A percentile compares a stretch with the other conserved stretches of the same genome.
Conservation (phyloP, 345 rosid species). For the Gynandropsis gynandra region DNA sequence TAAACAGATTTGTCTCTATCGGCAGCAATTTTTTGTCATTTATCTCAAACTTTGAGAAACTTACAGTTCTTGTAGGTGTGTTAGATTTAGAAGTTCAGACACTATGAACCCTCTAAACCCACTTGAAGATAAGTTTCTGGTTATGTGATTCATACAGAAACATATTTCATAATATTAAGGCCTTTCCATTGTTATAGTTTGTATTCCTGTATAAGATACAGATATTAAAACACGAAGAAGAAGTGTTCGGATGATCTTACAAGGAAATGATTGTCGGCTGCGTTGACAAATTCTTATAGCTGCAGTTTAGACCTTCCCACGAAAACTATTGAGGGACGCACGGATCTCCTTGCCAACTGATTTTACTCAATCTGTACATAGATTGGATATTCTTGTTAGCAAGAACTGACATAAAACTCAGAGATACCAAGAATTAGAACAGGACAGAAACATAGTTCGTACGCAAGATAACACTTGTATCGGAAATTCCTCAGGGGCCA, state of each 20-base stretch:
- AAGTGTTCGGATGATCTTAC: conserved; percentile 25
- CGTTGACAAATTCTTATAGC: not conserved
- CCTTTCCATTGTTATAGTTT: too few relatives aligned
- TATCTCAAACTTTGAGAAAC: conserved; percentile 4
- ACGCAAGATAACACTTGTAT: not conserved
- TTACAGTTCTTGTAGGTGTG: conserved; percentile 24
- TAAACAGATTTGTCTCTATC: not conserved
- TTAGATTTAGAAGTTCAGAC: conserved; percentile 20
- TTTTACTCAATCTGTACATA: conserved; percentile 15
- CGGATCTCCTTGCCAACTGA: conserved; percentile 42
- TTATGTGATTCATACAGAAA: not conserved
- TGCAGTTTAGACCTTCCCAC: conserved; percentile 34
- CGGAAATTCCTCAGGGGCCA: conserved; percentile 3
- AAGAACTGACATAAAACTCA: conserved; percentile 17
- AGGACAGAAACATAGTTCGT: not conserved
- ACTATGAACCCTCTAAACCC: conserved; percentile 27
- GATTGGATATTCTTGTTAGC: conserved; percentile 31
- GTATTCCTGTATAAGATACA: too few relatives aligned
- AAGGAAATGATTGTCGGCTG: conserved; percentile 30
- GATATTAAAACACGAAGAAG: too few relatives aligned
- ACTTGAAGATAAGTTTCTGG: conserved; percentile 25
- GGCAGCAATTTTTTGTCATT: not conserved
- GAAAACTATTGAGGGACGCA: conserved; percentile 13
- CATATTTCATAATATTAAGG: not conserved
- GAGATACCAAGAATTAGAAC: conserved; percentile 24